phyloP scores from a whole-genome alignment of 1,284 basidiomycete species.

The Leucoagaricus sp. region DNA sequence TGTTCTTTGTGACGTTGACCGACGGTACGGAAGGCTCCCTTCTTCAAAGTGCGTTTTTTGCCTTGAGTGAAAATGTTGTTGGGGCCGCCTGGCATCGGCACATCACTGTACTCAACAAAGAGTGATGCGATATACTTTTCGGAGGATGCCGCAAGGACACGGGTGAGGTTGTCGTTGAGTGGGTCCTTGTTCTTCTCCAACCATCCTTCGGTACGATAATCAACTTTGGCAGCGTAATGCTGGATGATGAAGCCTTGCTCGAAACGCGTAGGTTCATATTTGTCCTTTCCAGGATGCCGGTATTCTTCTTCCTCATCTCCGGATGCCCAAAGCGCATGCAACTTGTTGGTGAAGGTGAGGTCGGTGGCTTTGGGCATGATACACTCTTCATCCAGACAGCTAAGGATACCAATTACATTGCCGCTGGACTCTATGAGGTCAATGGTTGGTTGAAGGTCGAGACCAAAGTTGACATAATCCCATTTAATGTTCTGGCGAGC shows the following conservation, averaged over 20 bases:
- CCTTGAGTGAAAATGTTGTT: constrained; percentile 53
- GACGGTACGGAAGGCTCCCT: constrained; percentile 96
- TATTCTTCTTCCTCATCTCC: constrained; percentile 50
- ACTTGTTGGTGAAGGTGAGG: constrained; percentile 92
- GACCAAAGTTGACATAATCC: constrained; percentile 98
- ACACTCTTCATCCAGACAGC: constrained; percentile 96
- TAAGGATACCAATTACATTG: constrained; percentile 85
- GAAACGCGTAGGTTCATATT: constrained; percentile 89
- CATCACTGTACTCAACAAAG: constrained; percentile 83
- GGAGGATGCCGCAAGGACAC: constrained; percentile 83
- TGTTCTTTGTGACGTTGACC: constrained; percentile 98
- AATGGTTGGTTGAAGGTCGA: constrained; percentile 98
- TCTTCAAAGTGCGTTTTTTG: constrained; percentile 84
- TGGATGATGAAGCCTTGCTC: constrained; percentile 94
- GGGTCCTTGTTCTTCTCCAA: constrained; percentile 99
- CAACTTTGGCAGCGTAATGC: constrained; percentile 97
- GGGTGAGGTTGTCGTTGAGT: constrained; percentile 93
- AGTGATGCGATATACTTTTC: constrained; percentile 83
- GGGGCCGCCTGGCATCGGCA: constrained; percentile 36
- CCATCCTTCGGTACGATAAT: constrained; percentile 97
- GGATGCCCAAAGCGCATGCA: constrained; percentile 72
- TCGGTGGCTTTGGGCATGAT: constrained; percentile 99
- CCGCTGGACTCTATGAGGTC: constrained; percentile 92
- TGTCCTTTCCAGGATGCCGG: constrained; percentile 74
- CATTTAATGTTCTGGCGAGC: constrained; percentile 96